Conservation (phyloP, 306 rosid species). For the Sicyos edulis region DNA sequence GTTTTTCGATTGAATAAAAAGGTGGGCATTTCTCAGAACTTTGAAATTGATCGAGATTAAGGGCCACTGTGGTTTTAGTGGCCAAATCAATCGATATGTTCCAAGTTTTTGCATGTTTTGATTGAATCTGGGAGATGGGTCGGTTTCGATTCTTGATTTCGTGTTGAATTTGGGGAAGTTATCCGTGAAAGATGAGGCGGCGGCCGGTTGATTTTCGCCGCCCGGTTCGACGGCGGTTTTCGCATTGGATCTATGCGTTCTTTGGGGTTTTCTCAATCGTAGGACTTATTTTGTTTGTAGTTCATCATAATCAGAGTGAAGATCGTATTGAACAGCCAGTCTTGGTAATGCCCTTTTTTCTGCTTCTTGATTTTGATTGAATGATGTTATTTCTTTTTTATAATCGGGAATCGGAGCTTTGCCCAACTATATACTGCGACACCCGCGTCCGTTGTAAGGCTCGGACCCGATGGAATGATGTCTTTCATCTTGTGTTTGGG, state of each 20-base stretch:
- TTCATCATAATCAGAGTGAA: slow-evolving; percentile 76
- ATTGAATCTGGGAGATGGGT: slow-evolving; percentile 32
- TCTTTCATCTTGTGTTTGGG: background rate
- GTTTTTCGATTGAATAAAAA: slow-evolving; percentile 5
- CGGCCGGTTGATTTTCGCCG: slow-evolving; percentile 98
- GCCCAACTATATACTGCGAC: no score
- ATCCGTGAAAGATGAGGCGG: slow-evolving; percentile 69
- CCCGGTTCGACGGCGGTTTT: slow-evolving; percentile 81
- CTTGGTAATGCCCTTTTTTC: slow-evolving; percentile 34
- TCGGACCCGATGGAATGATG: background rate
- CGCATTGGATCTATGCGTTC: slow-evolving; percentile 86
- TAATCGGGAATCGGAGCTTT: no score
- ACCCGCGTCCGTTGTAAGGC: no score
- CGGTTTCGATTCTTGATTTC: slow-evolving; percentile 27
- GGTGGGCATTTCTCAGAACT: slow-evolving; percentile 7
- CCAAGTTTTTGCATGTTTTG: slow-evolving; percentile 12
- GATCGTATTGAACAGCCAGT: slow-evolving; percentile 60
- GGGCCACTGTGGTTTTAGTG: slow-evolving; percentile 17
- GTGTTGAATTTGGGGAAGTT: slow-evolving; percentile 38
- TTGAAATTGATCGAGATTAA: slow-evolving; percentile 13
- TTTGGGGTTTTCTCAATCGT: slow-evolving; percentile 57
- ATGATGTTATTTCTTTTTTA: background rate
- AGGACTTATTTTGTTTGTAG: slow-evolving; percentile 56
- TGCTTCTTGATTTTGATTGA: slow-evolving; percentile 7
- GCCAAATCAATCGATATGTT: slow-evolving; percentile 14